These are phyloP conservation scores for Calvatia gigantea DNA, from an alignment of 768 basidiomycete genomes.

Conservation along the genomic window DNA sequence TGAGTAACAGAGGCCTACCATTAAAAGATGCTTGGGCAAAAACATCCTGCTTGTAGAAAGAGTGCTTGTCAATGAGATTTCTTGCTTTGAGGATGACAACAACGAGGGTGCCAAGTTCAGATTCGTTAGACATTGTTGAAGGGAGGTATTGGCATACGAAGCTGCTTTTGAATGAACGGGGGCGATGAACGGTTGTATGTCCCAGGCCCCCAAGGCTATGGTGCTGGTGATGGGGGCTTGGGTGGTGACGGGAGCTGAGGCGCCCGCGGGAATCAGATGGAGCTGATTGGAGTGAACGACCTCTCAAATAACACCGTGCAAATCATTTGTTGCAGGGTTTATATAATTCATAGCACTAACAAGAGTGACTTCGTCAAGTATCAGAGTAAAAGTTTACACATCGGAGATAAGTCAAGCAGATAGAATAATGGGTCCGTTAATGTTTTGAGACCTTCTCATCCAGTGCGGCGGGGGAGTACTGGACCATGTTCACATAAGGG, in stretches of 20 bases:
- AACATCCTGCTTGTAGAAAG: slow-evolving; percentile 90
- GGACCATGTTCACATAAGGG: slow-evolving; percentile 52
- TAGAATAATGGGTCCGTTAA: neutral
- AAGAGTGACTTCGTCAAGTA: too few relatives aligned
- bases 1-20: slow-evolving; percentile 26
- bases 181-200: slow-evolving; percentile 1
- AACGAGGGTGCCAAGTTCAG: slow-evolving; percentile 77
- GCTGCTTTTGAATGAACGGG: slow-evolving; percentile 1
- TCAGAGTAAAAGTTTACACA: neutral
- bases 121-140: slow-evolving; percentile 28
- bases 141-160: slow-evolving; percentile 14
- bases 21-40: slow-evolving; percentile 66
- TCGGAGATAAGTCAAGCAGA: neutral
- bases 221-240: neutral
- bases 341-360: too few relatives aligned
- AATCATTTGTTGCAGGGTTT: too few relatives aligned
- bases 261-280: too few relatives aligned
- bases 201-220: slow-evolving; percentile 1
- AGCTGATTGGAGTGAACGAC: too few relatives aligned
- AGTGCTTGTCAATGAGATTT: slow-evolving; percentile 78
- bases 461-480: slow-evolving; percentile 32
- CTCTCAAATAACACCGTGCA: too few relatives aligned
- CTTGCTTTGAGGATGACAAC: slow-evolving; percentile 83
- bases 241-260: too few relatives aligned
- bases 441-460: slow-evolving; percentile 3